A percentile compares a stretch with the other conserved stretches of the same genome.
Evolutionary conservation across 23 red algal genomes (phyloP).

Genomic region (Pyropia yezoensis): DNA sequence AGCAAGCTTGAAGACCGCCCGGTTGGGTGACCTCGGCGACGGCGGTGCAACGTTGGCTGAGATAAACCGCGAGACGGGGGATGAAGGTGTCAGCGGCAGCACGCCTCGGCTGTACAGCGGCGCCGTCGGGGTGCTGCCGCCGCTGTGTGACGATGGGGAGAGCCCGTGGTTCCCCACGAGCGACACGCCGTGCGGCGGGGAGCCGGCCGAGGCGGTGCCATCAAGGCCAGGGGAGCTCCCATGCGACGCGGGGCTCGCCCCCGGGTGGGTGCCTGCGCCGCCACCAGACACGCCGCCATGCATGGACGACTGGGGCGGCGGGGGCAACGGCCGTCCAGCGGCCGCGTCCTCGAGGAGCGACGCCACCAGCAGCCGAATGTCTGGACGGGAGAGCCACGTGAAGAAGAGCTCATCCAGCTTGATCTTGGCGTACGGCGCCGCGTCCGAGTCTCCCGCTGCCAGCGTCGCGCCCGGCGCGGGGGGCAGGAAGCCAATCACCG

Average conservation of each 20-base stretch:
- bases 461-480: too few relatives aligned
- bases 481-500: too few relatives aligned
- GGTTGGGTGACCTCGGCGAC: not conserved
- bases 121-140: not conserved
- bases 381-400: conserved; percentile 48
- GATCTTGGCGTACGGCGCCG: conserved; percentile 42
- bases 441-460: conserved; percentile 20
- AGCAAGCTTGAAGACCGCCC: not conserved
- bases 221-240: not conserved
- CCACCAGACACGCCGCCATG: not conserved
- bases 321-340: conserved; percentile 3
- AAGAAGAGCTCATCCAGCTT: conserved; percentile 75
- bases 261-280: not conserved
- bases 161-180: not conserved
- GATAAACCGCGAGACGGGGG: not conserved
- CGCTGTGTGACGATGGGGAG: not conserved
- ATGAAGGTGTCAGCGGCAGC: too few relatives aligned
- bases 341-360: conserved; percentile 28
- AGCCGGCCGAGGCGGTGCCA: not conserved
- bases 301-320: not conserved
- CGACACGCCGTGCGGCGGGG: not conserved
- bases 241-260: not conserved
- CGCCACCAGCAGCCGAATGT: conserved; percentile 31
- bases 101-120: too few relatives aligned
- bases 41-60: not conserved